A percentile compares a stretch with the other conserved stretches of the same genome.
phyloP scores from a whole-genome alignment of 2,329 filamentous ascomycete genomes.

The Dactylella cylindrospora region DNA sequence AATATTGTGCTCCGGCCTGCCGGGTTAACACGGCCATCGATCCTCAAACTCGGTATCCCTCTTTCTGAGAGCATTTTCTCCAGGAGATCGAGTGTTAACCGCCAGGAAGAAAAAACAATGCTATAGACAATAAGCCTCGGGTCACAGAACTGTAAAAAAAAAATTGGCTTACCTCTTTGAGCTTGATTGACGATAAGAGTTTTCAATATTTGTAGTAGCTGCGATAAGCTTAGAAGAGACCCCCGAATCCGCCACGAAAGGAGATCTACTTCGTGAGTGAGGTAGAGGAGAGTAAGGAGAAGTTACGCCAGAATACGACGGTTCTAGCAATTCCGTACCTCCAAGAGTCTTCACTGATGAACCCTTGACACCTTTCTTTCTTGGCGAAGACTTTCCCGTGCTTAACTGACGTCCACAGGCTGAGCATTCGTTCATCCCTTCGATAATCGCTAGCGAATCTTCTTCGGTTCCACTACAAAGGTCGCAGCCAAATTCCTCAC shows the following conservation, averaged over 20 bases:
- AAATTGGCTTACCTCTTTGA: conserved; percentile 19
- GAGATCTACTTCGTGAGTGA: neutral
- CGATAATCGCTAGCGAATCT: neutral
- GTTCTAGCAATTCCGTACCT: too few species aligned
- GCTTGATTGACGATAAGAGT: neutral
- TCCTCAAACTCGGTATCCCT: conserved; percentile 46
- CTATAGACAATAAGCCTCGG: conserved; percentile 36
- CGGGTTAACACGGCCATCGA: conserved; percentile 48
- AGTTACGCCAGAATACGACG: too few species aligned
- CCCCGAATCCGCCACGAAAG: neutral
- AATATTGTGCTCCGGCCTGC: conserved; percentile 45
- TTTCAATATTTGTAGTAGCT: neutral
- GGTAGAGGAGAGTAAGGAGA: too few species aligned
- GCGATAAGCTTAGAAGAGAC: conserved; percentile 8
- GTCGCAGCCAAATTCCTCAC: neutral
- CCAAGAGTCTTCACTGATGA: too few species aligned
- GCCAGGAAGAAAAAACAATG: conserved; percentile 52
- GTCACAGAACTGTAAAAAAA: too few species aligned
- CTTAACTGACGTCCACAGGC: neutral
- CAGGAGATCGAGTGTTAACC: conserved; percentile 50
- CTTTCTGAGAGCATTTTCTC: conserved; percentile 42
- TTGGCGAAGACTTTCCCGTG: neutral
- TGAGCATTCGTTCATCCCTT: neutral
- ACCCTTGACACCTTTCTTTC: too few species aligned
- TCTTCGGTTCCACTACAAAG: neutral